These are phyloP conservation scores for Pyracantha coccinea DNA, from an alignment of 331 rosid genomes.

Conservation along the genomic window DNA sequence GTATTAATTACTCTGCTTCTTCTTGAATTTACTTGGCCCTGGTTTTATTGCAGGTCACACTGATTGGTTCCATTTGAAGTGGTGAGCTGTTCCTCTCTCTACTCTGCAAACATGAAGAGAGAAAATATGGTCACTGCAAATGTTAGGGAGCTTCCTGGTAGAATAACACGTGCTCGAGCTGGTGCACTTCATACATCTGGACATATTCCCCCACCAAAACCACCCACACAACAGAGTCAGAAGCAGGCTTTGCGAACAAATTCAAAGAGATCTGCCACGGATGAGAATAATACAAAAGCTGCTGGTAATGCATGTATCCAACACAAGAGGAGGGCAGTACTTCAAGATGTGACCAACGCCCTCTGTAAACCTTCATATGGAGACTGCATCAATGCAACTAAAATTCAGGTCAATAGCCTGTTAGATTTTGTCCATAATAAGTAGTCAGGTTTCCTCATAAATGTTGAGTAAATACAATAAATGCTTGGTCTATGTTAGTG, in stretches of 20 bases:
- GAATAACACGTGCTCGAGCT: conserved; percentile 72
- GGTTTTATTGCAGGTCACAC: conserved; percentile 29
- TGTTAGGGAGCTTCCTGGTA: conserved; percentile 37
- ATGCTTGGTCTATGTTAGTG: neutral
- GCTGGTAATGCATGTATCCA: conserved; percentile 31
- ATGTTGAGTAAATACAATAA: neutral
- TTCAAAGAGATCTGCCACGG: conserved; percentile 35
- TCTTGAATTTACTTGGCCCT: conserved; percentile 5
- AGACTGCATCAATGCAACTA: conserved; percentile 43
- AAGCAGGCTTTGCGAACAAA: conserved; percentile 33
- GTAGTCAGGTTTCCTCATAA: neutral
- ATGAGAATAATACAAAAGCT: conserved; percentile 17
- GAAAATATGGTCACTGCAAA: conserved; percentile 31
- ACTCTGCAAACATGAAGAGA: conserved; percentile 53
- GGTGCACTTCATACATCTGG: conserved; percentile 47
- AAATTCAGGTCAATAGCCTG: conserved; percentile 46
- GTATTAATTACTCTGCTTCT: neutral
- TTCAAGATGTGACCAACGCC: conserved; percentile 67
- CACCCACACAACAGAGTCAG: conserved; percentile 24
- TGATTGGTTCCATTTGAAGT: neutral
- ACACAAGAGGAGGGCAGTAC: conserved; percentile 55
- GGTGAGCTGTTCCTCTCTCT: conserved; percentile 21
- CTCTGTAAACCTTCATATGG: conserved; percentile 35
- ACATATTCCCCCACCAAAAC: conserved; percentile 48
- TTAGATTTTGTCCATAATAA: neutral